phyloP scores from a whole-genome alignment of 116 monocot species.

The Thalassia testudinum region DNA sequence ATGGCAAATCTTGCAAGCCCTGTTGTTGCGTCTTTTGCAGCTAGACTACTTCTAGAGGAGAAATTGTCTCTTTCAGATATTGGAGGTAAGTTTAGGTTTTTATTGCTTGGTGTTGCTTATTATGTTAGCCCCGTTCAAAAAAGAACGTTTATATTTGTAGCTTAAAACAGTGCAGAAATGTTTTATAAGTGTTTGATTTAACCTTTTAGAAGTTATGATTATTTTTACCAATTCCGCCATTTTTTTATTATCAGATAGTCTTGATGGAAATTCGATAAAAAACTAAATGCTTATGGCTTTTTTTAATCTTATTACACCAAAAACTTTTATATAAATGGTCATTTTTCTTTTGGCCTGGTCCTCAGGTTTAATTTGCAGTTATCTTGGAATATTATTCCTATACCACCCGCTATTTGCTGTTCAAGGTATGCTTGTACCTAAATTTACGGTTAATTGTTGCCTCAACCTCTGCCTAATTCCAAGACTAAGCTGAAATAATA shows the following conservation, averaged over 20 bases:
- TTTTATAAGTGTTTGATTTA: neutral
- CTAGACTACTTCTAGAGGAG: slow-evolving; percentile 42
- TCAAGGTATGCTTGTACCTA: slow-evolving; percentile 21
- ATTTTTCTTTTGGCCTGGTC: neutral
- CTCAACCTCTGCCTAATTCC: no score
- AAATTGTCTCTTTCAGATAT: slow-evolving; percentile 18
- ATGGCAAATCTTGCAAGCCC: slow-evolving; percentile 38
- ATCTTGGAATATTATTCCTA: slow-evolving; percentile 33
- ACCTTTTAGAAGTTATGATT: no score
- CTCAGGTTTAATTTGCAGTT: slow-evolving; percentile 41
- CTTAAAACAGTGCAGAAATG: neutral
- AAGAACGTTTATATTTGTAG: no score
- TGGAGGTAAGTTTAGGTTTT: slow-evolving; percentile 27
- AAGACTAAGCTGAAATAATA: no score
- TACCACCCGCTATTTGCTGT: slow-evolving; percentile 13
- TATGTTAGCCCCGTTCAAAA: no score
- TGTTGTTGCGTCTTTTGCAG: slow-evolving; percentile 34
- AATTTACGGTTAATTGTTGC: no score
- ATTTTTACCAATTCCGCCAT: no score
- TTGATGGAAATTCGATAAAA: no score
- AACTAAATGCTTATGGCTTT: no score
- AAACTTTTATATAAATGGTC: neutral
- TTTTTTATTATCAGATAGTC: no score
- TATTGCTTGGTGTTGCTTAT: neutral
- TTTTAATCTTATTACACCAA: no score